Percentiles rank a stretch among this genome's conserved stretches.
phyloP scores from a whole-genome alignment of 176 grass and related monocot genomes.

The Dendrocalamus sinicus region DNA sequence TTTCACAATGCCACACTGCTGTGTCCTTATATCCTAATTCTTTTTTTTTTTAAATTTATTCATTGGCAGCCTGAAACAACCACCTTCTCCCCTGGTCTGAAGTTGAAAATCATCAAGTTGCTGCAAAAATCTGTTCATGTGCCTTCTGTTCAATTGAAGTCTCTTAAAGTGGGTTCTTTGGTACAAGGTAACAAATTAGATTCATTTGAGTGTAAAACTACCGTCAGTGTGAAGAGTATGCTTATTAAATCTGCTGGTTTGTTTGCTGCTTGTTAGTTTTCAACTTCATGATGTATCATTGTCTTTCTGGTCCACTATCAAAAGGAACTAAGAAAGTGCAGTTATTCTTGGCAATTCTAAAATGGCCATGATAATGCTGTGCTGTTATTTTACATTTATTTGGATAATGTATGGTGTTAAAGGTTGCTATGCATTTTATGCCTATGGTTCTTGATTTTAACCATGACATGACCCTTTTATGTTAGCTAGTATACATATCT shows the following conservation, averaged over 20 bases:
- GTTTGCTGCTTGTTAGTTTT: conserved; percentile 27
- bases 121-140: conserved; percentile 57
- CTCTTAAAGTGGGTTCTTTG: conserved; percentile 45
- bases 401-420: neutral
- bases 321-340: neutral
- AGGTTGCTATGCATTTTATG: conserved; percentile 15
- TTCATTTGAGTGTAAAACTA: conserved; percentile 30
- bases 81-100: conserved; percentile 74
- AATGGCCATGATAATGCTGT: neutral
- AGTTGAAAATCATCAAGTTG: conserved; percentile 87
- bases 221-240: conserved; percentile 28
- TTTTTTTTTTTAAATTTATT: neutral
- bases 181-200: conserved; percentile 52
- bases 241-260: neutral
- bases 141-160: conserved; percentile 49
- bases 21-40: conserved; percentile 18
- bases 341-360: neutral
- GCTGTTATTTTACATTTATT: conserved; percentile 10
- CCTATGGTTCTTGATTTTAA: conserved; percentile 4
- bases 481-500: neutral
- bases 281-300: neutral
- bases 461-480: neutral
- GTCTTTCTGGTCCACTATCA: neutral
- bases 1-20: conserved; percentile 29
- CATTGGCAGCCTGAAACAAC: conserved; percentile 76